phyloP scores from a whole-genome alignment of 2,329 filamentous ascomycete genomes.

The Phialophora verrucosa region DNA sequence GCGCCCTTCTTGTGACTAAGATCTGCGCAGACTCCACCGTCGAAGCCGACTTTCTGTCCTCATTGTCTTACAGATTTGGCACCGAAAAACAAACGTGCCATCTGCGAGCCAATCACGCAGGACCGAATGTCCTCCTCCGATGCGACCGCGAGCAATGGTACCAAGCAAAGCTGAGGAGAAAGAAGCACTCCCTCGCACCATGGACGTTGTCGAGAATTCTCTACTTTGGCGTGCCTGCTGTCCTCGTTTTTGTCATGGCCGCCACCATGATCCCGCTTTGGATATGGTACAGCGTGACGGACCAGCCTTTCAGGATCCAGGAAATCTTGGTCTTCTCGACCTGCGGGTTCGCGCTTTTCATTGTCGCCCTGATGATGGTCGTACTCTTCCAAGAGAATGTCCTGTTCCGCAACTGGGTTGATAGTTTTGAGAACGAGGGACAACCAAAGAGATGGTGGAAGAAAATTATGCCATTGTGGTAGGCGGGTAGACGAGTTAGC shows the following conservation, averaged over 20 bases:
- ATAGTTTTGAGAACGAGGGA: background rate
- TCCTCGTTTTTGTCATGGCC: background rate
- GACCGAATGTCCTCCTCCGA: background rate
- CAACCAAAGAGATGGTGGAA: background rate
- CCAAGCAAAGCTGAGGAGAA: background rate
- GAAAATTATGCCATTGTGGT: conserved; percentile 1
- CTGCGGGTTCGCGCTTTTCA: conserved; percentile 1
- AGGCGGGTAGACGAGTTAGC: too few species aligned
- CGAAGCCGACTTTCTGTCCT: background rate
- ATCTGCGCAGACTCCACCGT: background rate
- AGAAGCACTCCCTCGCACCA: background rate
- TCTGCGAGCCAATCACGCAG: background rate
- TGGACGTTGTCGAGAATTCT: background rate
- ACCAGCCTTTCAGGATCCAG: background rate
- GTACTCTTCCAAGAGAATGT: background rate
- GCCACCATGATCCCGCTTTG: background rate
- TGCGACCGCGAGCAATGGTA: background rate
- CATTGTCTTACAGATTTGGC: background rate
- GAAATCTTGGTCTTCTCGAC: background rate
- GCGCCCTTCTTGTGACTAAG: background rate
- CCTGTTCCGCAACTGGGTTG: conserved; percentile 1
- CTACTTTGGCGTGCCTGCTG: background rate
- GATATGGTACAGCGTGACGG: background rate
- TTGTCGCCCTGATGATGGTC: background rate
- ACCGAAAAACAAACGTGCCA: background rate